phyloP scores from a whole-genome alignment of 179 eudicot species.

The Patellifolia procumbens region DNA sequence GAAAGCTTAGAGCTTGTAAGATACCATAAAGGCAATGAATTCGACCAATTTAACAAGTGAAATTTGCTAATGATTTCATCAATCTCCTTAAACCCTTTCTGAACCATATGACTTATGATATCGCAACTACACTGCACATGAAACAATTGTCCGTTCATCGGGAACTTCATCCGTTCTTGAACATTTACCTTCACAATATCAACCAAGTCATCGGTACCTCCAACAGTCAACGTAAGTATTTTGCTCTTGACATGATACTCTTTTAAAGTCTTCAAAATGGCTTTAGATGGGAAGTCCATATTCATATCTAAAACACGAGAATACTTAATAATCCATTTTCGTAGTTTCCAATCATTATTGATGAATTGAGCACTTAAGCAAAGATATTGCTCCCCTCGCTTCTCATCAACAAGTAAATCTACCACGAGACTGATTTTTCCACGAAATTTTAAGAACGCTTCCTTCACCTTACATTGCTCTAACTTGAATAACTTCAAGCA shows the following conservation, averaged over 20 bases:
- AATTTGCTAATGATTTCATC: constrained; percentile 17
- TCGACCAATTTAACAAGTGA: constrained; percentile 13
- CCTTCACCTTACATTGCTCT: constrained; percentile 24
- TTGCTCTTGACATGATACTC: constrained; percentile 24
- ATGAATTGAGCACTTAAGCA: constrained; percentile 34
- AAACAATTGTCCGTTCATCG: constrained; percentile 28
- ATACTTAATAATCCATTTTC: constrained; percentile 26
- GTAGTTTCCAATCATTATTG: constrained; percentile 34
- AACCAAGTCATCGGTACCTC: neutral
- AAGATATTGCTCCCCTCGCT: neutral
- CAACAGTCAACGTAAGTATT: constrained; percentile 8
- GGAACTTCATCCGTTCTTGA: constrained; percentile 9
- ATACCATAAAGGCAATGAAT: constrained; percentile 31
- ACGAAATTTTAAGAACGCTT: constrained; percentile 23
- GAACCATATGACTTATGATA: constrained; percentile 23
- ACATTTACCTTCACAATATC: constrained; percentile 12
- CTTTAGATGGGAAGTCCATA: neutral
- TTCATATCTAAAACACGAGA: neutral
- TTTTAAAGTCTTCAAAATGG: constrained; percentile 19
- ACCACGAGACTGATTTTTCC: constrained; percentile 33
- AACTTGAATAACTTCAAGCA: constrained; percentile 21
- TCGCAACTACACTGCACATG: constrained; percentile 23
- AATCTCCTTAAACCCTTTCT: constrained; percentile 23
- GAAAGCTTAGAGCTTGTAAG: neutral
- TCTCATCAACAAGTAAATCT: constrained; percentile 16